Base-by-base conservation (phyloP, 257 asterid species). In the Jacaranda mimosifolia region DNA sequence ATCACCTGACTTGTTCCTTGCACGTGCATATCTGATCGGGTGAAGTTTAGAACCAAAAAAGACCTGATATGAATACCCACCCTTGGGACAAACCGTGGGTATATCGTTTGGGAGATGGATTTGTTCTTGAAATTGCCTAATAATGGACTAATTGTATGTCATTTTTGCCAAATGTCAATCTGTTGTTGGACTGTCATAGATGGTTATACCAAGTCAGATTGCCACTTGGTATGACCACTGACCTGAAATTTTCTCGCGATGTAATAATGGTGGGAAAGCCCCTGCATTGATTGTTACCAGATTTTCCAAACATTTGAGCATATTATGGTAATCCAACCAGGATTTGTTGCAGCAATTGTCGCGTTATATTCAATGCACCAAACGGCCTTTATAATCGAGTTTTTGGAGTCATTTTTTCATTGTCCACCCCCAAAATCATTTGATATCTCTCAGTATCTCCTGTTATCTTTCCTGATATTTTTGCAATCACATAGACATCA, bases 281-380 rank as follows among this genome's bases (percentile, higher is more conserved):
- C 43, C 39, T 74, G 69, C 78, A 80, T 80, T 80, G 56, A 83
- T 76, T 83, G 72, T 63, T 26, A 80, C 78, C 71, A 38, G 78
- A 83, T 83, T 83, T 72, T 72, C 58, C 36, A 18, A 71, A 68
- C 65, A 65, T 74, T 70, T 70, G 19, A 83, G 66, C 17, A 32
- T 64, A 57, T 76, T 68, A 80, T 73, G 78, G 80, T 55, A 83
- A 83, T 80, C 80, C 85, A 80, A 77, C 73, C 17, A 40, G 76
- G 82, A 73, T 76, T 80, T 39, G 68, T 46, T 7, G 65, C 1
- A 70, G 71, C 77, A 68, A 75, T 66, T 59, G 60, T 58, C 35
- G 19, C 36, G 66, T 5, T 19, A 4, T 12, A 80, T 51, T 83
- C 45, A 80, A 83, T 80, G 80, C 75, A 38, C 57, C 75, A 15